Evolutionary conservation across 495 filamentous ascomycete genomes (phyloP), one percentile per base, ranked within the genome.

Genomic region (Lepidopterella palustris): DNA sequence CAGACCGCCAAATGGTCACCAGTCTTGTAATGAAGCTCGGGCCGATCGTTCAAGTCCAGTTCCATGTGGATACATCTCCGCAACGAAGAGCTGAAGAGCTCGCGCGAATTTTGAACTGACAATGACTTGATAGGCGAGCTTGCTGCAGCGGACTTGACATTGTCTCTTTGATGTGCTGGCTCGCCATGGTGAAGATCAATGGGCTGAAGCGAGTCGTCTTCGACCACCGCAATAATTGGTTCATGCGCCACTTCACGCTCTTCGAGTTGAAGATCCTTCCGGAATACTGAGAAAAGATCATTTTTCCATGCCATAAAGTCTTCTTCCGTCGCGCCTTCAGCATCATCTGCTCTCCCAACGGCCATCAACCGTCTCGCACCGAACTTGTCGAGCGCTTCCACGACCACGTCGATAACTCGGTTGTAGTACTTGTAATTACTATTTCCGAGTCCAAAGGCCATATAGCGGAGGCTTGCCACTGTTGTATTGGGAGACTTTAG

Each of bases 351-450:
- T 47, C 69, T 74, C 4, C 70, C 72, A 8, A 74, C 60, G 0
- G 73, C 68, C 54, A 77, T 67, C 10, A 79, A 59, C n/a, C 68
- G 27, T 5, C 66, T 66, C 0, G 78, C 79, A 6, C 77, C 76
- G 11, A 68, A 68, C 1, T 56, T 60, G 5, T 77, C 66, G 32
- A 80, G 54, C 0, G 62, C 63, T 20, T 73, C 68, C 4, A 64
- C 72, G 0, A 78, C 65, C 8, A 74, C 71, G 58, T 79, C 74
- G 8, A 77, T 63, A 15, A 81, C 76, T 1, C 66, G 67, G 59
- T 80, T 81, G 58, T 78, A 81, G 66, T 76, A 74, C 49, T 79
- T 77, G 69, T 81, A 81, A 53, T 79, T 78, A 35, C 71, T 73
- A 65, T 80, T 80, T 3, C 77, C 78, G 10, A 80, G 67, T 8